phyloP scores from a whole-genome alignment of 352 stramenopile species.

The Phytophthora syringae region DNA sequence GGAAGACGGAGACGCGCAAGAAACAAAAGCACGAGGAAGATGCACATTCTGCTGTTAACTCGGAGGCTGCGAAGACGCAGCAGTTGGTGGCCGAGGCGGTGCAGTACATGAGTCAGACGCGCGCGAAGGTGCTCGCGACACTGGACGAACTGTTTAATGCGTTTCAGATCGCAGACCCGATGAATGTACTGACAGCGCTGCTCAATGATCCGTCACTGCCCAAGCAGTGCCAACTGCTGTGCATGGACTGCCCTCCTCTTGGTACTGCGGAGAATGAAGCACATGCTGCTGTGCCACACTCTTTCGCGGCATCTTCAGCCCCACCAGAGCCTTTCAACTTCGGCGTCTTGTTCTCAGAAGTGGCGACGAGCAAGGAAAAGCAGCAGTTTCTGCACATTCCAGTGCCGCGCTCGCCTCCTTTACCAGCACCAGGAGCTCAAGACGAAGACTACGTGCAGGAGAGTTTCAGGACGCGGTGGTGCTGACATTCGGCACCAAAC shows the following conservation, averaged over 20 bases:
- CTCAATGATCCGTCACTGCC: conserved; percentile 29
- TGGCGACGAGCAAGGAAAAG: conserved; percentile 19
- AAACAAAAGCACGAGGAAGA: conserved; percentile 32
- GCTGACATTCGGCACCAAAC: conserved; percentile 60
- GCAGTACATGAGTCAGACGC: conserved; percentile 42
- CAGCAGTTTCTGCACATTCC: conserved; percentile 61
- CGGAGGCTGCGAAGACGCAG: conserved; percentile 11
- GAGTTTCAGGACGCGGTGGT: conserved; percentile 74
- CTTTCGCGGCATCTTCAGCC: conserved; percentile 18
- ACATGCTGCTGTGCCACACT: conserved; percentile 11
- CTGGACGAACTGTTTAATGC: conserved; percentile 46
- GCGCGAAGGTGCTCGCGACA: conserved; percentile 52
- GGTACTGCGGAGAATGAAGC: neutral
- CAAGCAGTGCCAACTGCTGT: conserved; percentile 55
- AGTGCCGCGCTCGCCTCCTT: conserved; percentile 47
- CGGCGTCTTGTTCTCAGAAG: conserved; percentile 66
- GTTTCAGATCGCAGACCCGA: conserved; percentile 45
- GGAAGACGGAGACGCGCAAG: conserved; percentile 41
- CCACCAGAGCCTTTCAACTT: conserved; percentile 51
- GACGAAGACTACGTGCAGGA: conserved; percentile 31
- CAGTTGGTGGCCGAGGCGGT: conserved; percentile 20
- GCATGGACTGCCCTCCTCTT: conserved; percentile 56
- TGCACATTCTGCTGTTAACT: conserved; percentile 9
- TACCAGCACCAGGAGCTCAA: conserved; percentile 16
- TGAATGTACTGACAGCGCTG: conserved; percentile 37